phyloP scores from a whole-genome alignment of 2,329 filamentous ascomycete genomes.

The Incumbomyces delicatus region DNA sequence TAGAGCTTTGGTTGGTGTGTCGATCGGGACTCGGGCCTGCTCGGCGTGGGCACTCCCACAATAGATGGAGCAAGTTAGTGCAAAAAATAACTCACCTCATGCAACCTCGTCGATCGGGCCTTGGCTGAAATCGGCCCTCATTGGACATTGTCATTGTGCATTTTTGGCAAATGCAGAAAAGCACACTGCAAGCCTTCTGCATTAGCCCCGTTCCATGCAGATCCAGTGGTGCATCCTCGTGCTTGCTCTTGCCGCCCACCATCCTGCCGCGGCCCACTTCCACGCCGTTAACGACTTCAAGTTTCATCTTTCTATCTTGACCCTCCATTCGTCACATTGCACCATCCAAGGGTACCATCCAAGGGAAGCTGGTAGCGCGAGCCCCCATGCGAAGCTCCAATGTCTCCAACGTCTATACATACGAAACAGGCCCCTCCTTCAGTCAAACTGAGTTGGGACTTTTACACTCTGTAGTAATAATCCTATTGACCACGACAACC shows the following conservation, averaged over 20 bases:
- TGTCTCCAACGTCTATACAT: constrained; percentile 14
- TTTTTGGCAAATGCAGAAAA: no score
- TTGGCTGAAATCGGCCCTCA: no score
- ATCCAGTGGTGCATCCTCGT: constrained; percentile 6
- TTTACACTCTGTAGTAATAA: constrained; percentile 3
- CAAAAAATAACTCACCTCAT: background rate
- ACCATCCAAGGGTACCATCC: constrained; percentile 7
- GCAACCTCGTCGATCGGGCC: no score
- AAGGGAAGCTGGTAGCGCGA: constrained; percentile 11
- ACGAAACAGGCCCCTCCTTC: constrained; percentile 11
- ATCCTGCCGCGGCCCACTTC: background rate
- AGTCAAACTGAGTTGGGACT: background rate
- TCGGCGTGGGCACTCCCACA: constrained; percentile 37
- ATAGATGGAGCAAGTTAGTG: background rate
- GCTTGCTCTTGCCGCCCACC: constrained; percentile 6
- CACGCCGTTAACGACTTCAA: constrained; percentile 5
- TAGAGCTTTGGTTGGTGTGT: constrained; percentile 80
- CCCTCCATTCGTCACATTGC: constrained; percentile 15
- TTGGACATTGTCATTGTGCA: no score
- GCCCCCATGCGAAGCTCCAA: constrained; percentile 7
- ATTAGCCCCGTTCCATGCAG: constrained; percentile 1
- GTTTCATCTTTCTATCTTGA: constrained; percentile 3
- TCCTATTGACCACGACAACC: constrained; percentile 2
- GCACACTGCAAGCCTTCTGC: background rate
- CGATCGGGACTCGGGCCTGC: constrained; percentile 82